Base-by-base conservation (phyloP, 371 early-diverging fungal species). In the Thermomucor indicae-seudaticae region DNA sequence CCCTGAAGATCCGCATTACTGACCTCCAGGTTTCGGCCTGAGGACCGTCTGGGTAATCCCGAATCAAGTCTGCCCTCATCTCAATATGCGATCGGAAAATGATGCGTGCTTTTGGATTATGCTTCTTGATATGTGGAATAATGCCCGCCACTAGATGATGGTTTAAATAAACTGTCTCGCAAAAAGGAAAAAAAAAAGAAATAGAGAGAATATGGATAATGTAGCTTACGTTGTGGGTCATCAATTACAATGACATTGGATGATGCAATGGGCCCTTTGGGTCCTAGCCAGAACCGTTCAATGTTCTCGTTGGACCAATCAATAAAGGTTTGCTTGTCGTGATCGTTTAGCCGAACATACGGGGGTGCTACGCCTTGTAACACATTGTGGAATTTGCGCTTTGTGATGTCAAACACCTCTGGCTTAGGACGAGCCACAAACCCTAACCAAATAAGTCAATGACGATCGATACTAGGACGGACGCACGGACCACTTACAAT, bases 21-120 rank as follows among this genome's bases (percentile, higher is more conserved):
- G 65, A 73, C 74, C 79, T 70, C 85, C 85, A 85, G 32, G 81
- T 80, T 32, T 66, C 71, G 27, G 81, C 76, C 62, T 84, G 85
- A 51, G 82, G 81, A 29, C 85, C 70, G 17, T 63, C 44, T 41
- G 71, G 65, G 50, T 75, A 7, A 1, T 77, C 56, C n/a, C 70
- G 49, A 37, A 88, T 81, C 19, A 90, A 61, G 46, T 92, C 91
- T 17, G 84, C 56, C 31, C 91, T 72, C 38, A 92, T 82, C 70
- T 90, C 88, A 53, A 93, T 93, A 65, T 93, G 94, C 28, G 88
- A 88, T 45, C 94, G 80, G 72, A 86, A 93, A 37, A 92, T 83
- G 39, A 93, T 77, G 38, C 84, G 65, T 19, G 68, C 84, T 43
- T 80, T 73, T 4, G 88, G 86, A 34, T 86, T 79, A 55, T 85